Base-by-base conservation (phyloP, 148 eudicot genomes). In the Cornus florida region DNA sequence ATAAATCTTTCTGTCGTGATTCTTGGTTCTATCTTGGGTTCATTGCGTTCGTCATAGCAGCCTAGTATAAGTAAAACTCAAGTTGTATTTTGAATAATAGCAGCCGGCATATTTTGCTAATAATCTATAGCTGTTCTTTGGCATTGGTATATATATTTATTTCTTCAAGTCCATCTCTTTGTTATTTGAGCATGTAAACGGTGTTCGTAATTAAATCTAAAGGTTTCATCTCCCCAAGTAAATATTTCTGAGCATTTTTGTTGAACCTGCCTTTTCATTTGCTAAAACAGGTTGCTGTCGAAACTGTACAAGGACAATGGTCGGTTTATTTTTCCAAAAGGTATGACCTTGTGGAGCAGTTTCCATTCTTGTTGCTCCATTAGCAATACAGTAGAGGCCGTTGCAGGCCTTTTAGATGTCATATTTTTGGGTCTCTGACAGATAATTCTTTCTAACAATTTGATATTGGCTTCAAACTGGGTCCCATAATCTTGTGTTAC, bases 281-380 rank as follows among this genome's bases (percentile, higher is more conserved):
- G 14, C 43, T 72, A 28, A 28, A 28, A 28, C 28, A 73, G 77
- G 82, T 19, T 79, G 33, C 48, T 62, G 39, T 10, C 14, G 12
- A 13, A 39, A 7, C 77, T 39, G 33, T 22, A 7, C 64, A 22
- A 7, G 53, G 39, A 19, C 7, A 38, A 67, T 12, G 65, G 24
- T 39, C 70, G 19, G 41, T 20, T 31, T 74, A 6, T 41, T 62
- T 62, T 41, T 17, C 28, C 35, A 3, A 14, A 72, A 48, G 20
- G 11, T 64, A 75, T 13, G 64, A 60, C 17, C 33, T 64, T 64
- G 48, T 5, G 43, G 59, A 41, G 70, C 48, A 46, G 22, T 75
- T 62, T 62, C 70, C 77, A 38, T 16, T 10, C 10, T 1, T 1
- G 19, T n/a, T 62, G n/a, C 17, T 53, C 33, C 12, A 6, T 23